These are phyloP conservation scores for Ophidiomyces ophidiicola DNA, from an alignment of 2,329 filamentous ascomycete species.

Conservation along the genomic window DNA sequence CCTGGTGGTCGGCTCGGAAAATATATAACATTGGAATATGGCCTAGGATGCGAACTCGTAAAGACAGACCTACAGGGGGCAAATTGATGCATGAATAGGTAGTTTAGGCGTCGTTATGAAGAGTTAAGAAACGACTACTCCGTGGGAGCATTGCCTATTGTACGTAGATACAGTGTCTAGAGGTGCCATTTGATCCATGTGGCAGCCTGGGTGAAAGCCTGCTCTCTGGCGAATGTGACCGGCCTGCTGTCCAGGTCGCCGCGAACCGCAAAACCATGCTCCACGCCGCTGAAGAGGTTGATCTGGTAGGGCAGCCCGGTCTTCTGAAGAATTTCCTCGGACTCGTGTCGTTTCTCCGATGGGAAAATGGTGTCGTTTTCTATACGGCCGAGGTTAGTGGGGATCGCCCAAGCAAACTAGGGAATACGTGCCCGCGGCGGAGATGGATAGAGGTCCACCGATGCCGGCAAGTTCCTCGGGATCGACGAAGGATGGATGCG, in stretches of 20 bases:
- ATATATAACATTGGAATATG: too few species aligned
- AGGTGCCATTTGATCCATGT: slow-evolving; percentile 43
- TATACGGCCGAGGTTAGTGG: slow-evolving; percentile 15
- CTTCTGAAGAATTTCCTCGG: slow-evolving; percentile 44
- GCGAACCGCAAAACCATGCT: slow-evolving; percentile 61
- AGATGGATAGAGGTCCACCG: slow-evolving; percentile 55
- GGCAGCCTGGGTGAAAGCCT: slow-evolving; percentile 62
- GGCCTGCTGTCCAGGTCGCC: slow-evolving; percentile 45
- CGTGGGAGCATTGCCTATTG: too few species aligned
- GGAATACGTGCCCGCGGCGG: slow-evolving; percentile 37
- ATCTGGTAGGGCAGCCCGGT: slow-evolving; percentile 56
- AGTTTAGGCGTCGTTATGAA: too few species aligned
- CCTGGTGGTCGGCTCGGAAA: too few species aligned
- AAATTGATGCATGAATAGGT: too few species aligned
- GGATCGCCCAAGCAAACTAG: neutral
- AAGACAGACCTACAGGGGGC: too few species aligned
- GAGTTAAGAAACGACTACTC: too few species aligned
- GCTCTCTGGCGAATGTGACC: slow-evolving; percentile 57
- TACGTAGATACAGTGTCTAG: too few species aligned
- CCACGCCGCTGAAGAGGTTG: slow-evolving; percentile 54
- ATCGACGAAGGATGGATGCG: slow-evolving; percentile 65
- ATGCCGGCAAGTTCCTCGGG: slow-evolving; percentile 54
- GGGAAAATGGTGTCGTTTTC: slow-evolving; percentile 50
- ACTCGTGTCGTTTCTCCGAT: slow-evolving; percentile 44
- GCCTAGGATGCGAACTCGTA: too few species aligned